Conservation (phyloP, 352 stramenopile species). For the Phytophthora crassamura region DNA sequence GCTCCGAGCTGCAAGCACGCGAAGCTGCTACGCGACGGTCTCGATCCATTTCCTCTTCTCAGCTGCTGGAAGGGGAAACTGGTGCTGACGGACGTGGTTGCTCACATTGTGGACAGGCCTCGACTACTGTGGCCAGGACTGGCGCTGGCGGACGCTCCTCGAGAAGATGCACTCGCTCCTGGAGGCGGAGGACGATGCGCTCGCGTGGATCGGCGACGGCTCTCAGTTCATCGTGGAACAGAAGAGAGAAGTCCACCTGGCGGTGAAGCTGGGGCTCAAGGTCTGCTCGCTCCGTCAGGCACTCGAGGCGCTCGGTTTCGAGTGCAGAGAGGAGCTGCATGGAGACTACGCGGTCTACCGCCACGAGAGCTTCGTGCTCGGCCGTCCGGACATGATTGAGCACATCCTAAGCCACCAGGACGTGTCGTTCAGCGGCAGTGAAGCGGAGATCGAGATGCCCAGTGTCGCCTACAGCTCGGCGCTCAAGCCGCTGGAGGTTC, state of each 20-base stretch:
- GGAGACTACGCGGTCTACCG: slow-evolving; percentile 23
- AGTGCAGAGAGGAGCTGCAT: slow-evolving; percentile 21
- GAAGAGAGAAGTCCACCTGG: slow-evolving; percentile 14
- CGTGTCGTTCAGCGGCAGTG: neutral
- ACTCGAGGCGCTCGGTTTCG: slow-evolving; percentile 33
- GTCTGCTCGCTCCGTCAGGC: slow-evolving; percentile 29
- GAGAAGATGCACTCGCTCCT: slow-evolving; percentile 29
- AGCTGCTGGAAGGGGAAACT: neutral
- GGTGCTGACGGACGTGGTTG: neutral
- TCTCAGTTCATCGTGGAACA: slow-evolving; percentile 23
- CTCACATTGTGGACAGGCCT: slow-evolving; percentile 3
- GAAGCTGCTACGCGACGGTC: slow-evolving; percentile 27
- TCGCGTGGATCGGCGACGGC: slow-evolving; percentile 32
- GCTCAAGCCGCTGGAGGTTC: slow-evolving; percentile 63
- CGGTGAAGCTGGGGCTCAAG: slow-evolving; percentile 21
- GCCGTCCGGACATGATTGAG: slow-evolving; percentile 22
- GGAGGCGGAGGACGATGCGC: slow-evolving; percentile 10
- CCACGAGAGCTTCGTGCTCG: slow-evolving; percentile 34
- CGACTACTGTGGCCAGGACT: slow-evolving; percentile 3
- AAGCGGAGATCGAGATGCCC: slow-evolving; percentile 34
- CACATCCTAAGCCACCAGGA: slow-evolving; percentile 6
- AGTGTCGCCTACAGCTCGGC: slow-evolving; percentile 43
- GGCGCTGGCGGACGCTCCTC: slow-evolving; percentile 29
- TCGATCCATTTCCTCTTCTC: neutral
- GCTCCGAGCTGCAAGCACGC: slow-evolving; percentile 18